These are phyloP conservation scores for Mallotus repandus DNA, from an alignment of 441 rosid species.

Conservation along the genomic window DNA sequence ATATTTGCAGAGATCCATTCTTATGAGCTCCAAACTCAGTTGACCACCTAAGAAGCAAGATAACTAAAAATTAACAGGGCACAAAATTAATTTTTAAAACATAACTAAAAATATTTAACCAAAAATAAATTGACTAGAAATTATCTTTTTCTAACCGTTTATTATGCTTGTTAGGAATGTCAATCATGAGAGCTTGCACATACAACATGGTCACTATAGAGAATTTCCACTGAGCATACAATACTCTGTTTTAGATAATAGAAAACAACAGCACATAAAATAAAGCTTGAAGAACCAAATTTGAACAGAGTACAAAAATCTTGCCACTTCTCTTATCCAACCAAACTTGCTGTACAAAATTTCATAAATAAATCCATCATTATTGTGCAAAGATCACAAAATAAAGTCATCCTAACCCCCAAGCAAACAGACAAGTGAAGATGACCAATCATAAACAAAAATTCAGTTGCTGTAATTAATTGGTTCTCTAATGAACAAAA, in stretches of 20 bases:
- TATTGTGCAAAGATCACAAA: too few species aligned
- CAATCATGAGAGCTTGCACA: too few species aligned
- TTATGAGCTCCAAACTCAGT: constrained; percentile 69
- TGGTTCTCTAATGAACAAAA: neutral
- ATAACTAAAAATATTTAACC: too few species aligned
- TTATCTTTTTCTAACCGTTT: too few species aligned
- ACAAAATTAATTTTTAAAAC: too few species aligned
- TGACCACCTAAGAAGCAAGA: constrained; percentile 72
- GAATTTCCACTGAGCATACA: neutral
- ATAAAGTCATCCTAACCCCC: neutral
- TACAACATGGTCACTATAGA: too few species aligned
- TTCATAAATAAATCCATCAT: neutral
- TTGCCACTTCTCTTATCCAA: constrained; percentile 77
- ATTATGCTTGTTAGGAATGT: too few species aligned
- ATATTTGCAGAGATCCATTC: constrained; percentile 70
- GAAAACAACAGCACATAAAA: too few species aligned
- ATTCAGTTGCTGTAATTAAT: neutral
- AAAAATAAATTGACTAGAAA: too few species aligned
- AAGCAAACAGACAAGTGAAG: neutral
- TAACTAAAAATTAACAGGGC: neutral
- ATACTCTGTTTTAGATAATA: too few species aligned
- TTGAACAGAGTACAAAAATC: constrained; percentile 30
- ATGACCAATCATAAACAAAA: neutral
- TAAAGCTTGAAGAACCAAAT: neutral
- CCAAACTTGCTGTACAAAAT: constrained; percentile 58